These are phyloP conservation scores for Boletus sensibilis DNA, from an alignment of 768 basidiomycete genomes.

Conservation along the genomic window DNA sequence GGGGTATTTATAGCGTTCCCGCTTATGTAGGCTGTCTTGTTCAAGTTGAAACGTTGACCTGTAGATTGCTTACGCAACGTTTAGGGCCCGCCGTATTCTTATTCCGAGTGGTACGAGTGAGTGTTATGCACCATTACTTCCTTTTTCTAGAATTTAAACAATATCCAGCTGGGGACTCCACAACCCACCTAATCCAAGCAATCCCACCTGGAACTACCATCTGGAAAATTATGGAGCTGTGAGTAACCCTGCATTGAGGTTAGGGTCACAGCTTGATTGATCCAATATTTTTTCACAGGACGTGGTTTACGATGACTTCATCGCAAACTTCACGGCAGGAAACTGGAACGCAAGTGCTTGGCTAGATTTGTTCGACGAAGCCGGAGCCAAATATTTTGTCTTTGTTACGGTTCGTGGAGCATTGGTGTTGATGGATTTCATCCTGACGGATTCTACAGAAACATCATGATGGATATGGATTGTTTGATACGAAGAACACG, in stretches of 20 bases:
- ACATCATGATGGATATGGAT: constrained; percentile 60
- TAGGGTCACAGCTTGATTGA: not conserved
- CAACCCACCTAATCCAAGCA: constrained; percentile 32
- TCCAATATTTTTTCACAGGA: constrained; percentile 27
- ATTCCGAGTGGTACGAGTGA: constrained; percentile 59
- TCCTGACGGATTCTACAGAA: constrained; percentile 35
- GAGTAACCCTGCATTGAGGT: constrained; percentile 15
- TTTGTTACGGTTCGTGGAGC: constrained; percentile 44
- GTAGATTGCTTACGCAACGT: not conserved
- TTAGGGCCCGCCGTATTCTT: constrained; percentile 40
- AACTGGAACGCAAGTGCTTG: constrained; percentile 56
- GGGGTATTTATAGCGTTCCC: constrained; percentile 49
- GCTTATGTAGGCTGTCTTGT: constrained; percentile 36
- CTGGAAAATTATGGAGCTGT: constrained; percentile 45
- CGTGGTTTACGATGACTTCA: constrained; percentile 58
- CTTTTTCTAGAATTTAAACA: not conserved
- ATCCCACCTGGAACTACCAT: constrained; percentile 50
- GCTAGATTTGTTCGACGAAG: constrained; percentile 52
- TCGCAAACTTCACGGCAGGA: constrained; percentile 49
- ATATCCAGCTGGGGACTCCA: constrained; percentile 39
- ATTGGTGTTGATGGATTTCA: not conserved
- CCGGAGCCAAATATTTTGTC: constrained; percentile 64
- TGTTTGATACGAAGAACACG: constrained; percentile 57
- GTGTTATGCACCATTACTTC: constrained; percentile 12
- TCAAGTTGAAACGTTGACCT: no score